These are phyloP conservation scores for Leccinum disarticulatum DNA, from an alignment of 768 basidiomycete species.

Conservation along the genomic window DNA sequence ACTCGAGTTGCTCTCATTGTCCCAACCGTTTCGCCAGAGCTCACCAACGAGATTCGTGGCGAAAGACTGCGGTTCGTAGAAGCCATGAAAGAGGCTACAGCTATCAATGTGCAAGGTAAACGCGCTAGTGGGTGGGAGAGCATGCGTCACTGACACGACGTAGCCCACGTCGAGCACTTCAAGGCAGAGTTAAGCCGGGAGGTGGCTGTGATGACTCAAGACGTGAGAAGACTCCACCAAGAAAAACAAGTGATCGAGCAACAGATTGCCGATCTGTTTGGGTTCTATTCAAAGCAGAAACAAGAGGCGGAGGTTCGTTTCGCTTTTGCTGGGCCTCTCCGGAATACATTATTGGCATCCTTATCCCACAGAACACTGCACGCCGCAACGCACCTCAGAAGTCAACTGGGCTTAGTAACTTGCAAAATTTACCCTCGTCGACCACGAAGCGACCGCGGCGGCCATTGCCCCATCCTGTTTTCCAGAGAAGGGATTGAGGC, in stretches of 20 bases:
- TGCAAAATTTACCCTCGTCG: conserved; percentile 30
- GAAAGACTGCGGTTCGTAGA: conserved; percentile 86
- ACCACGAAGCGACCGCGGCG: conserved; percentile 24
- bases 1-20: not conserved
- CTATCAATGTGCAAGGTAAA: conserved; percentile 80
- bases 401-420: conserved; percentile 22
- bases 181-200: conserved; percentile 78
- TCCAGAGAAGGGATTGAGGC: conserved; percentile 21
- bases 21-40: conserved; percentile 44
- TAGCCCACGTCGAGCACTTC: conserved; percentile 86
- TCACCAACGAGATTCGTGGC: conserved; percentile 81
- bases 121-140: not conserved
- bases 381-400: conserved; percentile 24
- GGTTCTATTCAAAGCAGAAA: conserved; percentile 70
- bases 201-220: conserved; percentile 70
- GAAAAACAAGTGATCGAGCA: conserved; percentile 66
- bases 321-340: not conserved
- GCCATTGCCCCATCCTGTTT: conserved; percentile 33
- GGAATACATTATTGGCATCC: not conserved
- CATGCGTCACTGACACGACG: conserved; percentile 4
- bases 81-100: conserved; percentile 93
- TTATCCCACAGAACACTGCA: conserved; percentile 20
- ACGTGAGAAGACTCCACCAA: conserved; percentile 64
- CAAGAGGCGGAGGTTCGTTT: conserved; percentile 36
- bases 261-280: conserved; percentile 71